Evolutionary conservation across 1,284 basidiomycete species (phyloP), one percentile per base, ranked within the genome.

Genomic region (Cronartium quercuum): DNA sequence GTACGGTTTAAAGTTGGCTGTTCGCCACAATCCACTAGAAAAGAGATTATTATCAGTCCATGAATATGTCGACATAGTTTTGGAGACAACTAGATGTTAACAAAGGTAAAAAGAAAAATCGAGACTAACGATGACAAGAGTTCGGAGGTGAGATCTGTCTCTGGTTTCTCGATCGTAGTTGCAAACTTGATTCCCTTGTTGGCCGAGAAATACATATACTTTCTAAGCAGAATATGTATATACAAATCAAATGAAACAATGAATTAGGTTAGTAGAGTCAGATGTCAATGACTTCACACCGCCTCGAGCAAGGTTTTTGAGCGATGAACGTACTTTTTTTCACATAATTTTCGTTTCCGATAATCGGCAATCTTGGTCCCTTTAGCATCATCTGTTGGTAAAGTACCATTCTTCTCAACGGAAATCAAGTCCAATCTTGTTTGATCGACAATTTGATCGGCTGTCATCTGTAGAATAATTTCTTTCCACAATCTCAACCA

Each of bases 81-180:
- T 10, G 76, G 41, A 40, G 41, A 37, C 13, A 38, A 62, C 21
- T n/a, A n/a, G 24, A 13, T 13, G 51, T 24, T 37, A 51, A 29
- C 55, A 66, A 65, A 24, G 47, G 29, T 37, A 38, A 29, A 40
- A 13, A 13, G 13, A 37, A 29, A 38, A 7, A 57, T 74, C n/a
- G 37, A 78, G 78, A 81, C 87, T 60, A 79, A 94, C 93, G 90
- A 91, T 77, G 89, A 86, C 61, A 99, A 85, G 91, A 98, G 95
- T 76, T 99, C 96, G 7, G 88, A 90, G 0, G 95, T 98, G 67
- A 99, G 85, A 84, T 98, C 96, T 12, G 96, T 98, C 83, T 98
- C 95, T n/a, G 90, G 90, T 83, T 96, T 97, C 71, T 90, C 89
- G n/a, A 91, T 90, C 18, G 91, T 93, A 3, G 91, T 92, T 80